A percentile compares a stretch with the other conserved stretches of the same genome.
Evolutionary conservation across 768 basidiomycete genomes (phyloP).

Genomic region (Lactarius tabidus): DNA sequence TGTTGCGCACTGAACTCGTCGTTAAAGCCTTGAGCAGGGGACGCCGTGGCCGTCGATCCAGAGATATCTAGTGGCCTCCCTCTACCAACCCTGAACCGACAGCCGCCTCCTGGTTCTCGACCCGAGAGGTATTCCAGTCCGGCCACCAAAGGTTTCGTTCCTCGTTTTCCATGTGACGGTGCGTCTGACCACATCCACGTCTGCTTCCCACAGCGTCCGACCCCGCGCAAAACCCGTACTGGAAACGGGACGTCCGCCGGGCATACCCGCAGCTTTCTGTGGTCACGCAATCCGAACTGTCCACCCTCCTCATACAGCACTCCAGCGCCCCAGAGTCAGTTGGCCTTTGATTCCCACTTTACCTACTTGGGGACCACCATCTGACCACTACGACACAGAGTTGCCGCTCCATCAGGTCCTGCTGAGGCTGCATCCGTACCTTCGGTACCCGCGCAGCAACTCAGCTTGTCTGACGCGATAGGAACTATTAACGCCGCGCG

Average conservation of each 20-base stretch:
- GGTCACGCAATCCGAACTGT: slow-evolving; percentile 79
- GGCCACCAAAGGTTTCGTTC: slow-evolving; percentile 70
- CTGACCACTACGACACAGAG: slow-evolving; percentile 34
- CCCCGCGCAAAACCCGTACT: slow-evolving; percentile 87
- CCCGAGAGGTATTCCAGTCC: slow-evolving; percentile 85
- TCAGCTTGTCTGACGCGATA: slow-evolving; percentile 75
- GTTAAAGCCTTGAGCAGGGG: slow-evolving; percentile 47
- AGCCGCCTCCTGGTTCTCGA: slow-evolving; percentile 84
- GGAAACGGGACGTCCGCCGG: slow-evolving; percentile 92
- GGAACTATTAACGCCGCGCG: slow-evolving; percentile 52
- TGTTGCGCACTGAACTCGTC: not conserved
- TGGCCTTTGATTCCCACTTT: slow-evolving; percentile 15
- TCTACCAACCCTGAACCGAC: slow-evolving; percentile 63
- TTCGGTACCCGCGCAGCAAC: slow-evolving; percentile 39
- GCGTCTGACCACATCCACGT: slow-evolving; percentile 22
- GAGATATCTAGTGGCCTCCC: slow-evolving; percentile 91
- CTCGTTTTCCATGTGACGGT: slow-evolving; percentile 10
- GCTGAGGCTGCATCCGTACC: slow-evolving; percentile 43
- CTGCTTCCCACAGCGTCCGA: slow-evolving; percentile 60
- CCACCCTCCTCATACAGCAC: slow-evolving; percentile 77
- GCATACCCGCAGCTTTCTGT: slow-evolving; percentile 90
- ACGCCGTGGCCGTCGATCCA: slow-evolving; percentile 79
- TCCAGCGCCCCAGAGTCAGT: slow-evolving; percentile 55
- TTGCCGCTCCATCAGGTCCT: slow-evolving; percentile 50
- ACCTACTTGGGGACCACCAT: slow-evolving; percentile 20